Percentiles rank a stretch among this genome's conserved stretches.
Conservation (phyloP, 768 basidiomycete species). For the Suillus subalutaceus region DNA sequence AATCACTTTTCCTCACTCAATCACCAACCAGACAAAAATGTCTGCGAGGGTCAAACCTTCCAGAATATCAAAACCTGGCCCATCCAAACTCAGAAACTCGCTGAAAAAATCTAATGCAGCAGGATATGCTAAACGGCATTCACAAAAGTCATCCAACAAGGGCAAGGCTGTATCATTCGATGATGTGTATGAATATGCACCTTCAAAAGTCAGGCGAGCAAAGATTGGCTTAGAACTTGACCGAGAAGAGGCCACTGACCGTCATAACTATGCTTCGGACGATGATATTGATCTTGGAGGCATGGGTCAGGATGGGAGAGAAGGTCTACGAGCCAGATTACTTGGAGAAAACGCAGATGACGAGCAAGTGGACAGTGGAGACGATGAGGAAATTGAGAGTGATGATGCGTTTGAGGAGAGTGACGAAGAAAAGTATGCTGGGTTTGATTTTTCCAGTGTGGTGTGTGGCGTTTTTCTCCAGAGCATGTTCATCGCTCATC, state of each 20-base stretch:
- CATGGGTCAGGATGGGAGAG: conserved; percentile 29
- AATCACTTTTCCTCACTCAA: conserved; percentile 15
- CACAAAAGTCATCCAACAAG: conserved; percentile 38
- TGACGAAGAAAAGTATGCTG: conserved; percentile 78
- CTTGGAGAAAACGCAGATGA: conserved; percentile 55
- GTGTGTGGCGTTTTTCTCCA: conserved; percentile 9
- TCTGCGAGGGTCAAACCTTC: conserved; percentile 22
- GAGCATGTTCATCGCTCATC: conserved; percentile 1
- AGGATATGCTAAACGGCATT: conserved; percentile 56
- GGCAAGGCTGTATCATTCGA: conserved; percentile 34
- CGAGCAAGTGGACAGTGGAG: conserved; percentile 59
- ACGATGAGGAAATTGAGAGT: conserved; percentile 87
- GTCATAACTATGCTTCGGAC: conserved; percentile 35
- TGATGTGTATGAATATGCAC: conserved; percentile 70
- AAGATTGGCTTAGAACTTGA: conserved; percentile 58
- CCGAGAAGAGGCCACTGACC: conserved; percentile 48
- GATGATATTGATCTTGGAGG: conserved; percentile 43
- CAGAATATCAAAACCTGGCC: conserved; percentile 17
- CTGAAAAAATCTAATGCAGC: conserved; percentile 43
- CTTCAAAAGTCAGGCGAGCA: conserved; percentile 49
- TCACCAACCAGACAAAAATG: conserved; percentile 5
- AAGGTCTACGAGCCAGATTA: conserved; percentile 47
- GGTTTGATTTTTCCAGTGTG: conserved; percentile 46
- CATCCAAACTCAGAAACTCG: conserved; percentile 6
- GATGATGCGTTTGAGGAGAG: conserved; percentile 84